Base-by-base conservation (phyloP, 495 filamentous ascomycete species). In the Talaromyces liani region DNA sequence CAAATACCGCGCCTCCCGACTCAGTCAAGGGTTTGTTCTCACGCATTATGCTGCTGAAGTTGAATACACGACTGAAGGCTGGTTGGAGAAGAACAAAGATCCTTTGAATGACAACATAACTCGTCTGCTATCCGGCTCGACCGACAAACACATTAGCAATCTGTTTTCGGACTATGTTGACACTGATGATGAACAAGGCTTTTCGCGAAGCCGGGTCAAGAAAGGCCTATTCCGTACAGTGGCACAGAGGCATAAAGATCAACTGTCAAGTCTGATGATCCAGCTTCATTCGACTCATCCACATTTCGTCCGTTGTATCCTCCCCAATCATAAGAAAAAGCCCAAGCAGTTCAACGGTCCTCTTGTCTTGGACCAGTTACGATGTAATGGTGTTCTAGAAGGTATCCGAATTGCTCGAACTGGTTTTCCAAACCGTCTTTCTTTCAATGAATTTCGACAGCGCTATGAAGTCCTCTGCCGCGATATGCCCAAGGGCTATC, bases 81-180 rank as follows among this genome's bases (percentile, higher is more conserved):
- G 95, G 95, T 80, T 99, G 33, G 93, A 97, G 71, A 99, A 98
- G 82, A 99, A 99, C 77, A 99, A 99, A 69, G 95, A 99, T 70
- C 95, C 95, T 1, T 75, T 99, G 9, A 98, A 98, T 64, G 95
- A 99, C 79, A 99, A 97, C 66, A 80, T 98, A 36, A 98, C 95
- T 0, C 85, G 88, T 31, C 81, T 99, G 6, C 82, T 99, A 14
- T 91, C 93, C 47, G 80, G 82, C 4, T 98, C 95, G 6, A 83
- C 79, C 1, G 88, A 97, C 67, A 86, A 82, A 61, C 91, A 98
- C 72, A 82, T 97, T 65, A 90, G 92, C 4, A 82, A 85, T 59
- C 79, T 99, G 0, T 99, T 99, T 72, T 79, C 84, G 6, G 95
- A 99, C 71, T 98, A 92, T 66, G 86, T 85, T 4, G 92, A 95